phyloP scores from a whole-genome alignment of 805 yeast species.

The Yarrowia keelungensis region DNA sequence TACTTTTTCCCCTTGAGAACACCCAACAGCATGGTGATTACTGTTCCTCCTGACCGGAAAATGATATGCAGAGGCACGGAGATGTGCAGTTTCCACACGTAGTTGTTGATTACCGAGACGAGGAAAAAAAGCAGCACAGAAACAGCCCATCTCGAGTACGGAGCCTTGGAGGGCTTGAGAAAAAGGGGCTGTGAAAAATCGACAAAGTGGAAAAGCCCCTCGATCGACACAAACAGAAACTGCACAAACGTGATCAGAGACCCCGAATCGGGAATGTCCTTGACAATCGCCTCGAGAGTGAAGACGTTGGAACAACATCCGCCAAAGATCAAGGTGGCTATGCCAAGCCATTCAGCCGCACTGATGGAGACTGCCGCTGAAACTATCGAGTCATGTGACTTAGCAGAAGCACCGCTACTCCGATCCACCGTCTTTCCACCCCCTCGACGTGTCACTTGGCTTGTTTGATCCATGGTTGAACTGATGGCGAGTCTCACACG shows the following conservation, averaged over 20 bases:
- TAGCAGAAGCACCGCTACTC: too few species aligned
- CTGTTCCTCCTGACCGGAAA: constrained; percentile 68
- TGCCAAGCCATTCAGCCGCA: constrained; percentile 42
- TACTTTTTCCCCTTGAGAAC: constrained; percentile 57
- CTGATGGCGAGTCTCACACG: background rate
- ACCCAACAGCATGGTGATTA: constrained; percentile 67
- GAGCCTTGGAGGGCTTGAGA: constrained; percentile 49
- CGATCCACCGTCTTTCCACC: background rate
- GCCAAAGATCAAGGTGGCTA: constrained; percentile 59
- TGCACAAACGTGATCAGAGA: constrained; percentile 63
- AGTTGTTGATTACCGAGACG: constrained; percentile 62
- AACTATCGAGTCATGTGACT: constrained; percentile 9
- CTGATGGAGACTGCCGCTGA: background rate
- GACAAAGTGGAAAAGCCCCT: constrained; percentile 53
- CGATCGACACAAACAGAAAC: constrained; percentile 60
- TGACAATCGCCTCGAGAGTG: constrained; percentile 63
- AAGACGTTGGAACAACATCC: constrained; percentile 79
- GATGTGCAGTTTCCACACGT: constrained; percentile 62
- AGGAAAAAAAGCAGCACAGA: constrained; percentile 60
- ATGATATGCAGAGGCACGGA: constrained; percentile 73
- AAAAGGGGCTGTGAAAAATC: constrained; percentile 49
- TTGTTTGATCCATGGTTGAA: background rate
- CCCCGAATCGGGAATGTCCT: constrained; percentile 53
- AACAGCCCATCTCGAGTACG: constrained; percentile 52
- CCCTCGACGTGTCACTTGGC: background rate